Percentiles rank a stretch among this genome's conserved stretches.
These are phyloP conservation scores for Bruguiera gymnorhiza DNA, from an alignment of 345 rosid species.

Conservation along the genomic window DNA sequence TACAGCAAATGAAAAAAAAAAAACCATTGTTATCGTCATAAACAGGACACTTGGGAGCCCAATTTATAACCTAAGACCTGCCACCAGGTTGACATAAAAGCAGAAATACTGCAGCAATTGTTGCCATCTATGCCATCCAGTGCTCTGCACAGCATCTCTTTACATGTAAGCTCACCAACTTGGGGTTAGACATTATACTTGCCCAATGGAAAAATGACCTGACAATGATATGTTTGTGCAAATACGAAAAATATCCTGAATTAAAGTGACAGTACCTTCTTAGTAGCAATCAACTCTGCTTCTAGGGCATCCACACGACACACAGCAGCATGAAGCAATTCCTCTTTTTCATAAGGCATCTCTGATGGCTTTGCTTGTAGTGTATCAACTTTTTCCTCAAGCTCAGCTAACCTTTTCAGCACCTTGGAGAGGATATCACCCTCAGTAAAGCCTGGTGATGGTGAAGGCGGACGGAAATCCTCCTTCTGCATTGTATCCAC, in stretches of 20 bases:
- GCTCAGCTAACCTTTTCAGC: slow-evolving; percentile 71
- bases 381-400: slow-evolving; percentile 81
- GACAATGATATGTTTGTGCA: neutral
- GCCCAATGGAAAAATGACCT: neutral
- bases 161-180: no score
- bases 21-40: neutral
- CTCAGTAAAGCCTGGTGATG: slow-evolving; percentile 44
- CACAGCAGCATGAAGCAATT: slow-evolving; percentile 90
- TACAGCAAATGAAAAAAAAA: neutral
- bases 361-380: slow-evolving; percentile 85
- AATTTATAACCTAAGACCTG: neutral
- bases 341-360: slow-evolving; percentile 98
- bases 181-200: neutral
- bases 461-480: slow-evolving; percentile 57
- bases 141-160: neutral
- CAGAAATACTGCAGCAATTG: neutral
- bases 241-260: neutral
- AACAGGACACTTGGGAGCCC: neutral
- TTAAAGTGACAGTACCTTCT: slow-evolving; percentile 53
- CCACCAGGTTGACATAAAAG: neutral
- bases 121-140: neutral
- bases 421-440: slow-evolving; percentile 67
- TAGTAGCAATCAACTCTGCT: slow-evolving; percentile 97
- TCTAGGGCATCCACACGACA: slow-evolving; percentile 97
- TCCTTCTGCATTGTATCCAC: slow-evolving; percentile 32